phyloP scores from a whole-genome alignment of 495 filamentous ascomycete genomes.

The Cairneyella variabilis region DNA sequence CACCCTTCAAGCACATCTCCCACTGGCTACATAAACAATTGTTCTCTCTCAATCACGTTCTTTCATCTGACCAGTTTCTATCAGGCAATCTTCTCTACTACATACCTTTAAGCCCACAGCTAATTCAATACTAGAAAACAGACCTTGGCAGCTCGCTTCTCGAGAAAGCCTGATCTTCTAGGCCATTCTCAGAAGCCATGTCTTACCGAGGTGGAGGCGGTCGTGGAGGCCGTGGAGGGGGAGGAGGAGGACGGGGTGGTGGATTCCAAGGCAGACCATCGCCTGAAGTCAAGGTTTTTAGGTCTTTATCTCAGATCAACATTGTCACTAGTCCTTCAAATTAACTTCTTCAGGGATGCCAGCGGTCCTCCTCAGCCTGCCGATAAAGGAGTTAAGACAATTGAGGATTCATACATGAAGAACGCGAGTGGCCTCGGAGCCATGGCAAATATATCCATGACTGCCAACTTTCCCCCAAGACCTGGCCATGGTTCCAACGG shows the following conservation, averaged over 20 bases:
- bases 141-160: no score
- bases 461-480: constrained; percentile 29
- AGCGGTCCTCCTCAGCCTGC: constrained; percentile 1
- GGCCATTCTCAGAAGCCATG: no score
- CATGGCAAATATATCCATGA: constrained; percentile 9
- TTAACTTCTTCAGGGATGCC: constrained; percentile 2
- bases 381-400: constrained; percentile 2
- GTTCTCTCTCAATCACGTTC: no score
- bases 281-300: constrained; percentile 16
- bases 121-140: no score
- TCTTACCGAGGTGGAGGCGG: constrained; percentile 6
- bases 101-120: no score
- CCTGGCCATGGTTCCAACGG: constrained; percentile 50
- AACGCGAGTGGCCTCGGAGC: constrained; percentile 5
- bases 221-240: constrained; percentile 27
- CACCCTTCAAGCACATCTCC: no score
- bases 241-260: constrained; percentile 24
- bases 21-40: no score
- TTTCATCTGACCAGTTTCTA: no score
- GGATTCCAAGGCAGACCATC: constrained; percentile 9
- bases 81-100: no score
- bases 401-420: constrained; percentile 21
- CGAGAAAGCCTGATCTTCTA: no score
- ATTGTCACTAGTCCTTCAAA: not conserved
- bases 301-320: not conserved